These are phyloP conservation scores for Diacronema lutheri DNA, from an alignment of 78 protist species.

Conservation along the genomic window DNA sequence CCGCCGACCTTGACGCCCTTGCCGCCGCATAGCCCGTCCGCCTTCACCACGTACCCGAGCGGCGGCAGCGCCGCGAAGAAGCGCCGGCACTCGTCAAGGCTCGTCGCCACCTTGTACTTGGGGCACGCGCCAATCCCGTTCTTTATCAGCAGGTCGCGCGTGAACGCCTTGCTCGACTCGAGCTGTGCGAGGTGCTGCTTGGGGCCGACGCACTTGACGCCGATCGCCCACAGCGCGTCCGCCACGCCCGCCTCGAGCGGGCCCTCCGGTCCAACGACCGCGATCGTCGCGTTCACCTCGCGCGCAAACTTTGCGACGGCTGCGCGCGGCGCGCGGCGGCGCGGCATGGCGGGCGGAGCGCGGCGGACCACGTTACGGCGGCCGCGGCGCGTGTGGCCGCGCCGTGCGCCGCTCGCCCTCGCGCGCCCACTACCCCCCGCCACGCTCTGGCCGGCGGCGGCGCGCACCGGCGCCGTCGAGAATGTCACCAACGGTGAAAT, in stretches of 20 bases:
- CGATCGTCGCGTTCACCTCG: background rate
- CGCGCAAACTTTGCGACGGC: background rate
- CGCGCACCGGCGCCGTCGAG: background rate
- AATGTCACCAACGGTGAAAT: background rate
- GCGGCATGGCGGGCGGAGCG: too few species aligned
- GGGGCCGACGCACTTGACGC: background rate
- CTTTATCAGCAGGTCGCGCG: background rate
- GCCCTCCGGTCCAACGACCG: conserved; percentile 4
- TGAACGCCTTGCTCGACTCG: background rate
- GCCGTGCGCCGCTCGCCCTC: too few species aligned
- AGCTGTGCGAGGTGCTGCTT: background rate
- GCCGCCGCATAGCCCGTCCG: conserved; percentile 23
- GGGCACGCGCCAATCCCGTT: background rate
- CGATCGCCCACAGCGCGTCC: background rate
- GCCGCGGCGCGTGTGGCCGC: too few species aligned
- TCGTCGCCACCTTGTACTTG: background rate
- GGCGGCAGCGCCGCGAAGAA: background rate
- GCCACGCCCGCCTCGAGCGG: conserved; percentile 10
- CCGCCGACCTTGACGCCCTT: conserved; percentile 23
- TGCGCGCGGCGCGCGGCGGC: too few species aligned
- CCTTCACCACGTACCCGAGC: conserved; percentile 1
- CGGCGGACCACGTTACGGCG: too few species aligned
- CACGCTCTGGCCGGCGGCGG: too few species aligned
- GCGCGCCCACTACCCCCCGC: too few species aligned
- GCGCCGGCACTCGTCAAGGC: background rate